Percentiles rank a stretch among this genome's conserved stretches.
Conservation (phyloP, 345 rosid genomes). For the Jatropha curcas region DNA sequence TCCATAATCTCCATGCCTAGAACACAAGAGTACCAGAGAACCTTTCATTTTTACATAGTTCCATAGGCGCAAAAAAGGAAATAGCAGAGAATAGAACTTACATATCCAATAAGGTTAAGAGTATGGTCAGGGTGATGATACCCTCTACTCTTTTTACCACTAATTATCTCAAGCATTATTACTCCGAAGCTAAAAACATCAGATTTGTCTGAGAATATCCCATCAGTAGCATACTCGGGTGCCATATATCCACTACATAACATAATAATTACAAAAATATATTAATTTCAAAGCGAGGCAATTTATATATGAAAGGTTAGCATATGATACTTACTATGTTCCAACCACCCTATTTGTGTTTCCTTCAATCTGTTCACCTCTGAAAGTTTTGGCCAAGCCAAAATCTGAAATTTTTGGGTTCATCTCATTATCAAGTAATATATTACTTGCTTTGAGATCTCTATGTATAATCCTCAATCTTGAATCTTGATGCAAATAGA, state of each 20-base stretch:
- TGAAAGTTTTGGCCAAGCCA: constrained; percentile 24
- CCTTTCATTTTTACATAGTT: no score
- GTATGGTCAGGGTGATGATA: not conserved
- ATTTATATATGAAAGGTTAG: not conserved
- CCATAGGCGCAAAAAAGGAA: no score
- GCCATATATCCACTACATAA: constrained; percentile 23
- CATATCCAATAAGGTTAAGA: constrained; percentile 4
- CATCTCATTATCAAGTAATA: constrained; percentile 22
- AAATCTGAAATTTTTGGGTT: constrained; percentile 30
- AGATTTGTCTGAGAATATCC: constrained; percentile 16
- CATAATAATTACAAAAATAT: not conserved
- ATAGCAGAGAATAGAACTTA: no score
- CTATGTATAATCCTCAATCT: constrained; percentile 24
- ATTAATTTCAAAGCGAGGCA: not conserved
- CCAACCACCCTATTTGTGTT: constrained; percentile 22
- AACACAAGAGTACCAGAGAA: no score
- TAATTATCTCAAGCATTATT: constrained; percentile 8
- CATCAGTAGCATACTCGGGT: constrained; percentile 21
- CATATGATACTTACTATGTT: constrained; percentile 24
- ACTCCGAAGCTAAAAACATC: constrained; percentile 21
- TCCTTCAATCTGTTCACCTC: constrained; percentile 20
- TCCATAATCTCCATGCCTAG: constrained; percentile 23
- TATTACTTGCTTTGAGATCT: constrained; percentile 27
- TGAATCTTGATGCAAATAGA: constrained; percentile 26
- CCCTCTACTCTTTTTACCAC: constrained; percentile 13